Evolutionary conservation across 1,139 yeast species (phyloP), one percentile per base, ranked within the genome.

Genomic region (Kodamaea suecica): DNA sequence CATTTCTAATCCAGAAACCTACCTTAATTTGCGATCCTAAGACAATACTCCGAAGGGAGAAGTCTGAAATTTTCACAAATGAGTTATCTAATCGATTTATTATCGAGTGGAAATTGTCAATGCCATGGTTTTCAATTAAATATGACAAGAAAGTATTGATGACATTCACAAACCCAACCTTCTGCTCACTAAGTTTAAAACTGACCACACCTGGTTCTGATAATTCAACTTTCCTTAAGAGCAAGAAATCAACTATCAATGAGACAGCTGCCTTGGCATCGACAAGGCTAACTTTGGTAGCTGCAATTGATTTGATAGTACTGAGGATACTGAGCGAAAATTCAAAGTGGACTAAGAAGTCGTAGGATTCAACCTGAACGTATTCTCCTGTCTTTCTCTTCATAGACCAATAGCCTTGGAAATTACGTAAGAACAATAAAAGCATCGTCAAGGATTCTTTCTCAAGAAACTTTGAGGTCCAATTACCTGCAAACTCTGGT

Each of bases 1-100:
- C 86, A 54, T 92, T 92, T 54, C 97, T 74, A 3, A 92, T 85
- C 97, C 97, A 92, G 41, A 83, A 76, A 0, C 95, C 95, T 2
- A 77, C 70, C 30, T 78, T 76, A 11, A 88, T 78, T 53, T 92
- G 97, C 0, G 90, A 69, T 6, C 82, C 68, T 14, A 85, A 61
- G 0, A 84, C 95, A 7, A 80, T 62, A 15, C 81, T 70, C 49
- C 84, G 66, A 32, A 84, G 57, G 0, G 84, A 70, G 30, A 70
- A 59, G 50, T 80, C 87, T 0, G 83, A 66, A 13, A 78, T 60
- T 3, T 55, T 52, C 36, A 71, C 46, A 39, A 73, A 68, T 15
- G 68, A 66, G 5, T 34, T 31, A 4, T 40, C 41, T 12, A 49
- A 24, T 3, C 38, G 36, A 4, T 12, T 14, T n/a, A 63, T 36